Conservation (phyloP, 1,284 basidiomycete genomes). For the Cryptococcus amylolentus region DNA sequence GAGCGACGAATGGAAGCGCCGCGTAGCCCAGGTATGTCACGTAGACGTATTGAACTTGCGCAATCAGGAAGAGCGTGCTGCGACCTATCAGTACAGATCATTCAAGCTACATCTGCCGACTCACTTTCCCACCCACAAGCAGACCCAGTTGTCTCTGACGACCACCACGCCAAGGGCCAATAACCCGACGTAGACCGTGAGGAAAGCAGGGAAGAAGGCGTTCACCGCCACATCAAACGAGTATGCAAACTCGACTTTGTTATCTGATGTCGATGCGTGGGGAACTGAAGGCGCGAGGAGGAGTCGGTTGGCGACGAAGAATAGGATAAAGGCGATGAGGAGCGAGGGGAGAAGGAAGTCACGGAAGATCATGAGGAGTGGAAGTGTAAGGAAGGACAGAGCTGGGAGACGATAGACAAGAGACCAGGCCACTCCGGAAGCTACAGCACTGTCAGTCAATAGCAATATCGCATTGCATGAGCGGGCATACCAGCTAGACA, state of each 20-base stretch:
- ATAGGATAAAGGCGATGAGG: conserved; percentile 69
- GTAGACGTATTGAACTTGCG: conserved; percentile 81
- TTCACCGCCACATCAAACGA: conserved; percentile 94
- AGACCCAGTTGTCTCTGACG: conserved; percentile 81
- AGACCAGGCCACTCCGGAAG: conserved; percentile 75
- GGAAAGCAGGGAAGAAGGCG: conserved; percentile 86
- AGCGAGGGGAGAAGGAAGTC: conserved; percentile 78
- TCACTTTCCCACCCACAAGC: conserved; percentile 80
- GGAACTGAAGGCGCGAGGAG: conserved; percentile 63
- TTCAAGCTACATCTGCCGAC: conserved; percentile 14
- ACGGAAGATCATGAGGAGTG: conserved; percentile 75
- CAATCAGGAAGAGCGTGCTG: conserved; percentile 74
- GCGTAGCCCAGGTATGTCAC: conserved; percentile 79
- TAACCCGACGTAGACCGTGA: conserved; percentile 80
- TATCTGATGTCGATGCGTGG: conserved; percentile 64
- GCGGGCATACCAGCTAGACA: conserved; percentile 65
- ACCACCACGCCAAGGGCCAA: conserved; percentile 77
- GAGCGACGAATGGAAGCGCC: conserved; percentile 87
- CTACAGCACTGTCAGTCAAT: conserved; percentile 48
- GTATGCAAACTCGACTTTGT: conserved; percentile 82
- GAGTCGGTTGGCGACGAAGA: conserved; percentile 73
- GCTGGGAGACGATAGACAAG: conserved; percentile 69
- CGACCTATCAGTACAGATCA: not conserved
- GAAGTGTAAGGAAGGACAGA: conserved; percentile 60
- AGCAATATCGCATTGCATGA: not conserved